Percentiles rank a stretch among this genome's conserved stretches.
Evolutionary conservation across 371 early-diverging fungal genomes (phyloP).

Genomic region (Mortierella sp.): DNA sequence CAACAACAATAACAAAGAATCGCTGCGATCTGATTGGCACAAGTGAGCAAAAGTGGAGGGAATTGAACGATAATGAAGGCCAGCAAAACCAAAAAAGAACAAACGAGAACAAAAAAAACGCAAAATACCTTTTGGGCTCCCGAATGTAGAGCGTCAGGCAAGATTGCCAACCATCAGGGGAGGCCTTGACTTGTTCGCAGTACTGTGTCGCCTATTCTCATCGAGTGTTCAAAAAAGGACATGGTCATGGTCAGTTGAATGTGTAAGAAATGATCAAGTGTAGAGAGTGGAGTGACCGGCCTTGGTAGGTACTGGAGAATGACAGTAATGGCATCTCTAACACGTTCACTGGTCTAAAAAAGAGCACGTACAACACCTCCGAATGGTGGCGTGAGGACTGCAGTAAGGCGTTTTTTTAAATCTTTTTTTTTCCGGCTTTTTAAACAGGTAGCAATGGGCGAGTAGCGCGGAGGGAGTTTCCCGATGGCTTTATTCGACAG

Average conservation of each 20-base stretch:
- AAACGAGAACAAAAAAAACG: neutral
- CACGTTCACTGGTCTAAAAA: constrained; percentile 1
- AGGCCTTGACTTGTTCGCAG: constrained; percentile 85
- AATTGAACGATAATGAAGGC: neutral
- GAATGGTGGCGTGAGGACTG: neutral
- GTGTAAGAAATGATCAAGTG: neutral
- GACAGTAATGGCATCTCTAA: neutral
- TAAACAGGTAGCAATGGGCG: constrained; percentile 4
- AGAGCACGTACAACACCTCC: constrained; percentile 10
- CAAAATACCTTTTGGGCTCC: constrained; percentile 78
- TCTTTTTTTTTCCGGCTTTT: neutral
- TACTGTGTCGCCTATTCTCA: constrained; percentile 84
- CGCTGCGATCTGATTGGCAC: constrained; percentile 36
- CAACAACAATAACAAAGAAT: constrained; percentile 12
- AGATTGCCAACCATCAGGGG: constrained; percentile 90
- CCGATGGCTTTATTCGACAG: constrained; percentile 16
- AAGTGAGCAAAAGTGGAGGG: constrained; percentile 16
- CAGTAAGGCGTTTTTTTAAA: neutral
- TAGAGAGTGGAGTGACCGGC: neutral
- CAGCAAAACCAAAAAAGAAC: constrained; percentile 16
- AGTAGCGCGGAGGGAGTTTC: constrained; percentile 10
- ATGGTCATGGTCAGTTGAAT: neutral
- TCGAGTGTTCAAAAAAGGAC: neutral
- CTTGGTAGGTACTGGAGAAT: neutral
- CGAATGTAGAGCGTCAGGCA: constrained; percentile 86